Evolutionary conservation across 805 yeast species (phyloP).

Genomic region (Kluyveromyces lactis): DNA sequence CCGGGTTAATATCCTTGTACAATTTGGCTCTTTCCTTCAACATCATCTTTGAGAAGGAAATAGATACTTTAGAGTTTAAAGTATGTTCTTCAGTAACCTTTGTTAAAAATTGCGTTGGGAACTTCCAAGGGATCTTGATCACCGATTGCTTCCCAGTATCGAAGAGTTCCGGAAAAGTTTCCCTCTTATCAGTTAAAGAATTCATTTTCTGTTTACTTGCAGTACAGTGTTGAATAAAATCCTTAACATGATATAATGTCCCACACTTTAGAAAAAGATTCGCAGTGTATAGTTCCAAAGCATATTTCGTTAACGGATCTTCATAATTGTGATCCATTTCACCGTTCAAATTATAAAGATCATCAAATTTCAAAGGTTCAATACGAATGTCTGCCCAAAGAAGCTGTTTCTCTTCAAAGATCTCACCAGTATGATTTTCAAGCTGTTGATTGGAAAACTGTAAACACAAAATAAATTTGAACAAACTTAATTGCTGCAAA

Average conservation of each 20-base stretch:
- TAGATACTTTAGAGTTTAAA: background rate
- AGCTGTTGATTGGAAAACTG: constrained; percentile 1
- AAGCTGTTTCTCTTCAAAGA: background rate
- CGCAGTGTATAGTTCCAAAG: background rate
- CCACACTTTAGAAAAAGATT: constrained; percentile 2
- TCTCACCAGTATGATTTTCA: background rate
- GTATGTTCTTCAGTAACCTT: background rate
- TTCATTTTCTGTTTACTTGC: background rate
- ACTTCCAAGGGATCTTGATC: constrained; percentile 1
- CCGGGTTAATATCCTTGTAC: background rate
- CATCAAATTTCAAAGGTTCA: constrained; percentile 2
- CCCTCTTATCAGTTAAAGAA: background rate
- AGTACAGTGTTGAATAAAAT: background rate
- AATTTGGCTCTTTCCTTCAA: background rate
- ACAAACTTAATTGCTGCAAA: background rate
- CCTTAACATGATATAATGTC: background rate
- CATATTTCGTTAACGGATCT: background rate
- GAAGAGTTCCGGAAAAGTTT: background rate
- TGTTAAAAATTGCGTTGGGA: background rate
- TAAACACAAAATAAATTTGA: constrained; percentile 1
- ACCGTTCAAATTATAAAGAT: background rate
- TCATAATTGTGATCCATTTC: background rate
- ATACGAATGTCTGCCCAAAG: background rate
- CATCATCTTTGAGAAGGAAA: background rate
- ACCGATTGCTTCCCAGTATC: background rate